A percentile compares a stretch with the other conserved stretches of the same genome.
These are phyloP conservation scores for Madurella fahalii DNA, from an alignment of 2,329 filamentous ascomycete genomes.

Conservation along the genomic window DNA sequence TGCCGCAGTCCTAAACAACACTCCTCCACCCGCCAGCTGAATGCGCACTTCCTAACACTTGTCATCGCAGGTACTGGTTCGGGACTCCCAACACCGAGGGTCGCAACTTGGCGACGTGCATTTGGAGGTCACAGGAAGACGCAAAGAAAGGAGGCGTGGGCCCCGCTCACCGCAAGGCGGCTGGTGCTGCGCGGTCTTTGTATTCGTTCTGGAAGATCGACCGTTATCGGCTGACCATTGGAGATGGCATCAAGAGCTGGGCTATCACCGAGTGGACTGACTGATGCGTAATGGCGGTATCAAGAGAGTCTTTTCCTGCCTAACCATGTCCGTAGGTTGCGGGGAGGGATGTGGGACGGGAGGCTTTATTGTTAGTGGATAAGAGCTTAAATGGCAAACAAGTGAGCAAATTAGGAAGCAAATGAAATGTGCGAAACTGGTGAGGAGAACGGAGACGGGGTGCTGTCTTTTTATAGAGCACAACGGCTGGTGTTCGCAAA, in stretches of 20 bases:
- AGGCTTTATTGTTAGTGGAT: not conserved
- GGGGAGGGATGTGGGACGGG: no score
- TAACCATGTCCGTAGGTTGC: not conserved
- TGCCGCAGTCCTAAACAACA: constrained; percentile 23
- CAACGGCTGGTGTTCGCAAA: not conserved
- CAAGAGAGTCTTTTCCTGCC: not conserved
- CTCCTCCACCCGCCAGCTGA: not conserved
- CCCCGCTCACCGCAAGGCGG: constrained; percentile 61
- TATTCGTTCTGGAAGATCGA: constrained; percentile 68
- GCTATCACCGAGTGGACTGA: constrained; percentile 55
- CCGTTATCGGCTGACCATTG: constrained; percentile 64
- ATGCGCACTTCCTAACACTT: constrained; percentile 10
- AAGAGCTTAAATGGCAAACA: not conserved
- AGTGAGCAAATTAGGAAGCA: not conserved
- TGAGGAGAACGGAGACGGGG: not conserved
- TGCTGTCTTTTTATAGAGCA: constrained; percentile 12
- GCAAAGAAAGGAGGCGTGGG: constrained; percentile 57
- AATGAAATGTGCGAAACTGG: not conserved
- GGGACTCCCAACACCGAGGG: constrained; percentile 65
- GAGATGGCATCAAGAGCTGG: constrained; percentile 62
- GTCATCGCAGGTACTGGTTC: constrained; percentile 71
- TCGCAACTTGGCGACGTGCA: constrained; percentile 76
- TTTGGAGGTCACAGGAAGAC: constrained; percentile 60
- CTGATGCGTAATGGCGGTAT: not conserved
- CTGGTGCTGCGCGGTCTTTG: constrained; percentile 57